phyloP scores from a whole-genome alignment of 2,329 filamentous ascomycete genomes.

The Aspergillus brunneoviolaceus region DNA sequence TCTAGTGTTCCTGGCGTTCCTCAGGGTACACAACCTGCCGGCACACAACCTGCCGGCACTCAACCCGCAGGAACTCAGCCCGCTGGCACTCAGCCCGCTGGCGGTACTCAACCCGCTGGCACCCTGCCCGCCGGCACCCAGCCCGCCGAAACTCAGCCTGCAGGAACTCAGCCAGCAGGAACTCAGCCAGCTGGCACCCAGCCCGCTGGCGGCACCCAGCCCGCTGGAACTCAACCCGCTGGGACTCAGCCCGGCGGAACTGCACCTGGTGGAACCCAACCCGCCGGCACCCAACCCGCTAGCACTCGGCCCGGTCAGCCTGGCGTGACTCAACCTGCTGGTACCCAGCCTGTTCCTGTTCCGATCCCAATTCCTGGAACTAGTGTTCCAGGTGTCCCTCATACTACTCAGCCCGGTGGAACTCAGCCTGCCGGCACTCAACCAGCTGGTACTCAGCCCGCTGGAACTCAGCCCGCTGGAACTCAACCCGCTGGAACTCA shows the following conservation, averaged over 20 bases:
- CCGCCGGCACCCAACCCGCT: background rate
- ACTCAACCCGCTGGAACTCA: too few relatives aligned
- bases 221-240: background rate
- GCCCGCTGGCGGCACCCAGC: background rate
- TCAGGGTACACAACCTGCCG: background rate
- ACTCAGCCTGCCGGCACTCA: too few relatives aligned
- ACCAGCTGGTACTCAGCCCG: too few relatives aligned
- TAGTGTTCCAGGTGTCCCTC: too few relatives aligned
- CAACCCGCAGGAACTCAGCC: background rate
- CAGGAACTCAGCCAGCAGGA: background rate
- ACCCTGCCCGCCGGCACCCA: background rate
- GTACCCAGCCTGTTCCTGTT: background rate
- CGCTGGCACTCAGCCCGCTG: background rate
- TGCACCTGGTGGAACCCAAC: background rate
- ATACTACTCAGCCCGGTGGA: too few relatives aligned
- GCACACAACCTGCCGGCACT: background rate
- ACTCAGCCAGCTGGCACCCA: background rate
- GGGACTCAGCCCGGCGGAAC: background rate
- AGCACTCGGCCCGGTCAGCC: background rate
- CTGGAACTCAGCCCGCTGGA: too few relatives aligned
- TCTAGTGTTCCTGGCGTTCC: constrained; percentile 1
- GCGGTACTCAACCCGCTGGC: background rate
- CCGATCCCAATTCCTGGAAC: too few relatives aligned
- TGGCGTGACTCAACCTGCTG: constrained; percentile 1
- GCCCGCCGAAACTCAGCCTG: background rate